These are phyloP conservation scores for Erythrophleum fordii DNA, from an alignment of 306 rosid species.

Conservation along the genomic window DNA sequence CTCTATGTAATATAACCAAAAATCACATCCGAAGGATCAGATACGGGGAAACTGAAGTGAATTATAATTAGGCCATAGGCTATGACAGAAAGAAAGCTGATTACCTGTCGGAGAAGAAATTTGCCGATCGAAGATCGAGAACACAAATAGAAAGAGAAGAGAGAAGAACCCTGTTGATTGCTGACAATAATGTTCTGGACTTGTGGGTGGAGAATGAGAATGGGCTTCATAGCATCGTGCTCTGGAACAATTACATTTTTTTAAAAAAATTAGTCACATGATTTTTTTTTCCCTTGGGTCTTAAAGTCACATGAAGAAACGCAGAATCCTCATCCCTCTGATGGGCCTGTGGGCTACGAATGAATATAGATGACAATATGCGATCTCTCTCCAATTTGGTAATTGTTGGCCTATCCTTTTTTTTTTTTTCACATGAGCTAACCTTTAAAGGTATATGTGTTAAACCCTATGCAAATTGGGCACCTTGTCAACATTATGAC, in stretches of 20 bases:
- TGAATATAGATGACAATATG: too few species aligned
- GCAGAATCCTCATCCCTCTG: neutral
- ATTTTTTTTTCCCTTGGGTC: neutral
- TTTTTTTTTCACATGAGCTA: too few species aligned
- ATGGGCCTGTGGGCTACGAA: neutral
- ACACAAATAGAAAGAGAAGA: neutral
- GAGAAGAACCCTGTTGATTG: neutral
- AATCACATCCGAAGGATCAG: neutral
- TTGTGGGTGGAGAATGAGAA: neutral
- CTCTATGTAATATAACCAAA: neutral
- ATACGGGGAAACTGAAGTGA: neutral
- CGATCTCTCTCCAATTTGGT: too few species aligned
- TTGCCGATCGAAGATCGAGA: constrained; percentile 13
- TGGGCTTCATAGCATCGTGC: neutral
- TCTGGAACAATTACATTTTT: neutral
- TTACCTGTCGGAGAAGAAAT: neutral
- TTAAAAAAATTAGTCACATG: neutral
- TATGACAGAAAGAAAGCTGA: neutral
- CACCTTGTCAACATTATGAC: too few species aligned
- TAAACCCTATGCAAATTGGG: too few species aligned
- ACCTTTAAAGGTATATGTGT: too few species aligned
- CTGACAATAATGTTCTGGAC: neutral
- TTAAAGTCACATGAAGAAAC: neutral
- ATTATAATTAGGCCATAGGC: neutral
- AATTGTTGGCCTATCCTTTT: too few species aligned